Percentiles rank a stretch among this genome's conserved stretches.
phyloP scores from a whole-genome alignment of 331 rosid genomes.

The Phaseolus coccineus region DNA sequence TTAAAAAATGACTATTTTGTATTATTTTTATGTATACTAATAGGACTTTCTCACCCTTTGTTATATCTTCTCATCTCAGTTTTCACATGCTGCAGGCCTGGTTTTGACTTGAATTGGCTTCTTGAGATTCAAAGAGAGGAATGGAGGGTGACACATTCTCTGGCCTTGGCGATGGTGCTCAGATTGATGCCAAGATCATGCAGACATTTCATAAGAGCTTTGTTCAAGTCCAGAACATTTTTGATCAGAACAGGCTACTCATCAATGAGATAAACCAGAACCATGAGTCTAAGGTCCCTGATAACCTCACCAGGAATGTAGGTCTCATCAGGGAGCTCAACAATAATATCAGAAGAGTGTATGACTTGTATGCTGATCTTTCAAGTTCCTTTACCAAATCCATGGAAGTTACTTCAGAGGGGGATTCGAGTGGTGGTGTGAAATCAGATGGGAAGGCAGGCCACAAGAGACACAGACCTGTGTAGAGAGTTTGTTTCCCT shows the following conservation, averaged over 20 bases:
- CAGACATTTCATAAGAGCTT: constrained; percentile 85
- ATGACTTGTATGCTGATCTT: constrained; percentile 91
- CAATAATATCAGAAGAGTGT: constrained; percentile 90
- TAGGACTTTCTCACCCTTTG: constrained; percentile 38
- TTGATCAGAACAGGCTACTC: constrained; percentile 91
- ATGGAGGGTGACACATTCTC: constrained; percentile 97
- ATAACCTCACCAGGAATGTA: constrained; percentile 87
- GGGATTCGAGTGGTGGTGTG: constrained; percentile 84
- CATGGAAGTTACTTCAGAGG: constrained; percentile 85
- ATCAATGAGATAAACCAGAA: constrained; percentile 96
- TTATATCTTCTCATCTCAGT: constrained; percentile 36
- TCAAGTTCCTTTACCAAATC: constrained; percentile 87
- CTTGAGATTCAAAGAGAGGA: constrained; percentile 23
- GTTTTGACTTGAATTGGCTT: constrained; percentile 54
- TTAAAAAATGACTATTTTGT: neutral
- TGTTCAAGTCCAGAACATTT: constrained; percentile 84
- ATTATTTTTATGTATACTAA: constrained; percentile 31
- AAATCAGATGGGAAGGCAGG: constrained; percentile 78
- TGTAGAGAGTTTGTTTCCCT: constrained; percentile 54
- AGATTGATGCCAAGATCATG: constrained; percentile 72
- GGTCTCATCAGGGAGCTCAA: constrained; percentile 87
- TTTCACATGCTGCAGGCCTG: constrained; percentile 53
- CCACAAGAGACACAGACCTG: constrained; percentile 73
- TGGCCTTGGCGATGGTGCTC: constrained; percentile 68
- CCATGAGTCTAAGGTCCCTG: constrained; percentile 93